Evolutionary conservation across 257 asterid genomes (phyloP), one percentile per base, ranked within the genome.

Genomic region (Nemophila menziesii): DNA sequence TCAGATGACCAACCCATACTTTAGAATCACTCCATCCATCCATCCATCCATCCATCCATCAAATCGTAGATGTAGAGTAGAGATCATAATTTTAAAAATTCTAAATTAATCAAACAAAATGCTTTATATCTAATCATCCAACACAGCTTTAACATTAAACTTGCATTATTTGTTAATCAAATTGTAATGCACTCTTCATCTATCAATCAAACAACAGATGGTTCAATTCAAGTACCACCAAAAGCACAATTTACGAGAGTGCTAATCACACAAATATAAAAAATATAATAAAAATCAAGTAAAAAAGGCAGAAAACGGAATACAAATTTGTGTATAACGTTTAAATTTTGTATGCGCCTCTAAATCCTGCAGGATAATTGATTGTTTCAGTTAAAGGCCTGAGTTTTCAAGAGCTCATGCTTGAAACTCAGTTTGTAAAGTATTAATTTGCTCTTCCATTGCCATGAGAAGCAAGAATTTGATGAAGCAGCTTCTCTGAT

Each of bases 401-500:
- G 48, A 23, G 24, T 38, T 38, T 43, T 19, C 20, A 14, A 43
- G 39, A 41, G 2, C 22, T 13, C 13, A 55, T 44, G 42, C 17
- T 56, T 20, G 14, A 6, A 13, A 37, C 39, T 9, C 49, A 20
- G 36, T 45, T 3, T 16, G 16, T 4, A 50, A 18, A 27, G 18
- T 14, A 27, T 13, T 39, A 43, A 4, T 38, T 59, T 14, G 51
- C 63, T 49, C 54, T 51, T 58, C 66, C 51, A 42, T 62, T 63
- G 10, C 53, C 47, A 20, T 40, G 46, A 21, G 56, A 56, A 36
- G 57, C 70, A 50, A 78, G 80, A 53, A 89, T 75, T 60, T 83
- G 93, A 58, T 80, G 53, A 51, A 89, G 48, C 22, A 89, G 70
- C 78, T 63, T 73, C 58, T 84, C 94, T 0, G 98, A 85, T 49